Evolutionary conservation across 257 asterid species (phyloP), one percentile per base, ranked within the genome.

Genomic region (Forsythia suspensa): DNA sequence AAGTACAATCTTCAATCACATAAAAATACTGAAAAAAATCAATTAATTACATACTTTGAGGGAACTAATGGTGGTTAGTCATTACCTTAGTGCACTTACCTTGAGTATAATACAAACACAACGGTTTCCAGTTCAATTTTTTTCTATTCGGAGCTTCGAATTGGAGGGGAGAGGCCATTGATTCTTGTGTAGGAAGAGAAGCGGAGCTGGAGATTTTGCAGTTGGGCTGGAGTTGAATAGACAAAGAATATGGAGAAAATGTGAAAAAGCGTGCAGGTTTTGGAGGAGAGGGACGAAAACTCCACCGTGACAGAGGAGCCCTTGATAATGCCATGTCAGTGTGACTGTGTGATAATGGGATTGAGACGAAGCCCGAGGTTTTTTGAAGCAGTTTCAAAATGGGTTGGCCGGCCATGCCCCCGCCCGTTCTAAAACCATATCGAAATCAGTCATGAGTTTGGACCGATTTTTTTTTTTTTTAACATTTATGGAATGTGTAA

Each of bases 61-160:
- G 68, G 78, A 48, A 37, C 24, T 36, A 46, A 10, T 37, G 11
- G 15, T n/a, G 16, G 37, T 12, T 20, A 38, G 3, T 0, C 59
- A 51, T 81, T 90, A 93, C 99, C 99, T 79, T 94, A 55, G 95
- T 91, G 89, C 99, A 96, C 87, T 81, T 90, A 42, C 88, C 95
- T 79, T 94, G 99, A 36, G 97, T 86, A 86, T 86, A 84, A 73
- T 92, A 96, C 82, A 96, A 85, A 81, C 99, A 96, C 82, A 85
- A 82, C 9, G 99, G 99, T 78, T 88, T 96, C 99, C 99, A 95
- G 4, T 79, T 79, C 8, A 86, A 84, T 29, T 57, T 80, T 82
- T 57, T 74, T 73, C 76, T 42, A 65, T 21, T 68, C 13, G 73
- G 66, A 4, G 83, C 59, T 55, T 79, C 86, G 74, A 83, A 76